These are phyloP conservation scores for Diversispora epigaea DNA, from an alignment of 192 early-diverging fungal species.

Conservation along the genomic window DNA sequence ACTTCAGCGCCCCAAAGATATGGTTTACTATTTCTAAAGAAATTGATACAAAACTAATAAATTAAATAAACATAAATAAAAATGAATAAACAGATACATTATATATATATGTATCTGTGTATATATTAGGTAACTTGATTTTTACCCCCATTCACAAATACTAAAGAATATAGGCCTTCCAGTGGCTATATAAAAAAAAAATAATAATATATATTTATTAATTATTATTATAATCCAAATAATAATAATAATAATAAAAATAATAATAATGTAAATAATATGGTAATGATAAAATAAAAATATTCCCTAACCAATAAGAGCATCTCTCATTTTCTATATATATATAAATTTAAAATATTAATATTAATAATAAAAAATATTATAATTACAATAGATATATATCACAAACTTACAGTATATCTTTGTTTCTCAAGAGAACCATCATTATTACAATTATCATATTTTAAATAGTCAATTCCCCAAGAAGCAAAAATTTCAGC, in stretches of 20 bases:
- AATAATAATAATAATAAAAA: not conserved
- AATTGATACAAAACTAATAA: too few relatives aligned
- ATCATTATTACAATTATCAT: conserved; percentile 59
- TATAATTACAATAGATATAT: not conserved
- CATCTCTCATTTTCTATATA: conserved; percentile 36
- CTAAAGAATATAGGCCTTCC: conserved; percentile 49
- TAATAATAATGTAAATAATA: not conserved
- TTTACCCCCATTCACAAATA: conserved; percentile 53
- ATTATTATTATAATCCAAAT: not conserved
- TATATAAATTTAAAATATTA: not conserved
- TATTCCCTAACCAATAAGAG: conserved; percentile 35
- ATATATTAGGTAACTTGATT: not conserved
- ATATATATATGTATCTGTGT: not conserved
- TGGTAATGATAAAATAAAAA: too few relatives aligned
- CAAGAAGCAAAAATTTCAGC: conserved; percentile 50
- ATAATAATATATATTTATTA: not conserved
- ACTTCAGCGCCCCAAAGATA: conserved; percentile 31
- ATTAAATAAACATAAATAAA: not conserved
- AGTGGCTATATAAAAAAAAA: conserved; percentile 23
- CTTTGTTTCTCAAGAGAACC: conserved; percentile 35
- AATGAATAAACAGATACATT: not conserved
- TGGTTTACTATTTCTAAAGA: not conserved
- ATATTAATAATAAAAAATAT: not conserved
- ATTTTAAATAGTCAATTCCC: conserved; percentile 63
- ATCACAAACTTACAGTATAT: conserved; percentile 37